Conservation (phyloP, 805 yeast species). For the Ogataea nakhonphanomensis region DNA sequence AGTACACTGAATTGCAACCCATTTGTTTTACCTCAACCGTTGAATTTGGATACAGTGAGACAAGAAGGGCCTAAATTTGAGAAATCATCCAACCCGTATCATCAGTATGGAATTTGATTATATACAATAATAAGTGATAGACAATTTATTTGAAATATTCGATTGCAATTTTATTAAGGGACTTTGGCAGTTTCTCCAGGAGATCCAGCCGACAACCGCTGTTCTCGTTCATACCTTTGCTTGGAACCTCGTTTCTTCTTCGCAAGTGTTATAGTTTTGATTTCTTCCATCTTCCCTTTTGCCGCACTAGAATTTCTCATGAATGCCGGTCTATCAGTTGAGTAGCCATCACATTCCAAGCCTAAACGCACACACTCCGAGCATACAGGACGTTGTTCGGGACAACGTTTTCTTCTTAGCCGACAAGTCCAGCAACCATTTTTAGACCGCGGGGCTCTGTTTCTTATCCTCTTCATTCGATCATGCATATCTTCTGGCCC, state of each 20-base stretch:
- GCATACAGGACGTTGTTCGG: constrained; percentile 63
- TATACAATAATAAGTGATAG: constrained; percentile 5
- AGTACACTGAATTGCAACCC: constrained; percentile 1
- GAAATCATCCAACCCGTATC: constrained; percentile 2
- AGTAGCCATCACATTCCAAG: constrained; percentile 56
- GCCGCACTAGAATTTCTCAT: constrained; percentile 43
- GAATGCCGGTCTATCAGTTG: constrained; percentile 48
- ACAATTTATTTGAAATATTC: constrained; percentile 1
- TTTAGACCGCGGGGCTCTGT: constrained; percentile 22
- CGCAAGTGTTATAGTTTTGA: constrained; percentile 38
- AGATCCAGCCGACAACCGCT: constrained; percentile 15
- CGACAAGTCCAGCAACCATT: constrained; percentile 81
- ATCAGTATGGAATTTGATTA: constrained; percentile 6
- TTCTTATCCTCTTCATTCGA: constrained; percentile 17
- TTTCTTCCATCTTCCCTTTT: constrained; percentile 46
- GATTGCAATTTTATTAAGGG: constrained; percentile 4
- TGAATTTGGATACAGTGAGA: constrained; percentile 1
- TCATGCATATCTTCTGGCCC: constrained; percentile 16
- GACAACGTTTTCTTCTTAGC: constrained; percentile 67
- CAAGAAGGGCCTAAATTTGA: not conserved
- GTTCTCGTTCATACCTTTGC: constrained; percentile 20
- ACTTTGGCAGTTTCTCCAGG: constrained; percentile 8
- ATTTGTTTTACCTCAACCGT: constrained; percentile 3
- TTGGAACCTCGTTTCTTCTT: constrained; percentile 38
- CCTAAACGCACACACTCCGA: constrained; percentile 54